Evolutionary conservation across 352 stramenopile species (phyloP).

Genomic region (Globisporangium middletonii): DNA sequence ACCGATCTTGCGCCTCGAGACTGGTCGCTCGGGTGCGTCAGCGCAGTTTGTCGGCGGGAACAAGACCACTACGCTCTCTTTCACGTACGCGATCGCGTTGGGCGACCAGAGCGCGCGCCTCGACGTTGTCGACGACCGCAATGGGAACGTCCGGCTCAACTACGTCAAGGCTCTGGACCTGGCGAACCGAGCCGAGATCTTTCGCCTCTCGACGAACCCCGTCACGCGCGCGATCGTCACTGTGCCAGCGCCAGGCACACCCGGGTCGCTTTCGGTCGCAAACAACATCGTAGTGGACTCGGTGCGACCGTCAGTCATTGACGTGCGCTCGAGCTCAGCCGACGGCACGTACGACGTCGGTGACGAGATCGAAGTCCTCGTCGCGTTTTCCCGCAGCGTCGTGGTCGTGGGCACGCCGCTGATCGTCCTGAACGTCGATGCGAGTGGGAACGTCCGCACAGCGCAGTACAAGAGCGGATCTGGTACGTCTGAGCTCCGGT

Average conservation of each 20-base stretch:
- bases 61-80: conserved; percentile 32
- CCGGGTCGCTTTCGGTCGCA: conserved; percentile 35
- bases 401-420: conserved; percentile 35
- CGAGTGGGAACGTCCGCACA: conserved; percentile 19
- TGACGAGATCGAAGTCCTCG: conserved; percentile 37
- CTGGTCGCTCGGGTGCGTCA: conserved; percentile 12
- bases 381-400: conserved; percentile 51
- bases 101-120: conserved; percentile 32
- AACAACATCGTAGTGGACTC: conserved; percentile 48
- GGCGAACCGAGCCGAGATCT: conserved; percentile 29
- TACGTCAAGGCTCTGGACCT: conserved; percentile 47
- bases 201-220: conserved; percentile 37
- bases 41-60: conserved; percentile 33
- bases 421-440: conserved; percentile 46
- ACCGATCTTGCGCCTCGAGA: conserved; percentile 35
- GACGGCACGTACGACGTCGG: conserved; percentile 68
- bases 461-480: conserved; percentile 53
- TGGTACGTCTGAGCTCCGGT: conserved; percentile 31
- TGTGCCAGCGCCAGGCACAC: conserved; percentile 35
- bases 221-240: conserved; percentile 32
- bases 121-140: conserved; percentile 49
- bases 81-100: conserved; percentile 37
- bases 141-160: conserved; percentile 22
- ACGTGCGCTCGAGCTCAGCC: conserved; percentile 24
- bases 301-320: conserved; percentile 31